Evolutionary conservation across 108 stramenopile species (phyloP).

Genomic region (Stephanodiscus minutulus): DNA sequence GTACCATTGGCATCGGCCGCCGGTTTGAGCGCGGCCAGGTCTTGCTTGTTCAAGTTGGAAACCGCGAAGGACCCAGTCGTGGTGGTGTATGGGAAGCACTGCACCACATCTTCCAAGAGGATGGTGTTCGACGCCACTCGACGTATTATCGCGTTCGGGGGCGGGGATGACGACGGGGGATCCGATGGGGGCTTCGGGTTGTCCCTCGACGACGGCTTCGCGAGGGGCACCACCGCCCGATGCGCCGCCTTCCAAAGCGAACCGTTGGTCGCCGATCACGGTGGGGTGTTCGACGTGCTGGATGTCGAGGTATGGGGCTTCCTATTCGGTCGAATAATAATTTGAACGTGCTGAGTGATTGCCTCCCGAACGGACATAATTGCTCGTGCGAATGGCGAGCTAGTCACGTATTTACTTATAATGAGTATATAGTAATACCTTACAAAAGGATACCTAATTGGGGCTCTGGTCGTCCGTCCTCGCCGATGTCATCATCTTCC

Average conservation of each 20-base stretch:
- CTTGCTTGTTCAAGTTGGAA: conserved; percentile 54
- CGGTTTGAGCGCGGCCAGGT: conserved; percentile 52
- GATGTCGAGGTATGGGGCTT: conserved; percentile 81
- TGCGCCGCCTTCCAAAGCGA: conserved; percentile 86
- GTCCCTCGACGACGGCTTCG: conserved; percentile 81
- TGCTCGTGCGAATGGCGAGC: not conserved
- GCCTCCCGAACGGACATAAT: not conserved
- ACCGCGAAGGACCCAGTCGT: not conserved
- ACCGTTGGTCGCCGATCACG: conserved; percentile 55
- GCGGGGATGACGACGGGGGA: conserved; percentile 54
- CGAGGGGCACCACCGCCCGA: conserved; percentile 69
- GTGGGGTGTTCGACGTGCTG: conserved; percentile 63
- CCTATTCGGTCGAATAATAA: conserved; percentile 43
- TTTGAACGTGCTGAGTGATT: conserved; percentile 6
- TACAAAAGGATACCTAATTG: not conserved
- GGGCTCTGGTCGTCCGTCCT: conserved; percentile 6
- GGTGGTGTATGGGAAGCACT: conserved; percentile 41
- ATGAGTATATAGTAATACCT: no score
- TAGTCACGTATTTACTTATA: no score
- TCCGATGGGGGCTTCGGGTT: conserved; percentile 79
- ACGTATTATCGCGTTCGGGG: conserved; percentile 77
- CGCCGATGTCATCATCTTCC: not conserved
- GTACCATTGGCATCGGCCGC: conserved; percentile 27
- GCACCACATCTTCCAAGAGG: conserved; percentile 37
- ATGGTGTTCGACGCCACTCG: conserved; percentile 56